Percentiles rank a stretch among this genome's conserved stretches.
Evolutionary conservation across 1,139 yeast species (phyloP).

Genomic region (Nadsonia commutata): DNA sequence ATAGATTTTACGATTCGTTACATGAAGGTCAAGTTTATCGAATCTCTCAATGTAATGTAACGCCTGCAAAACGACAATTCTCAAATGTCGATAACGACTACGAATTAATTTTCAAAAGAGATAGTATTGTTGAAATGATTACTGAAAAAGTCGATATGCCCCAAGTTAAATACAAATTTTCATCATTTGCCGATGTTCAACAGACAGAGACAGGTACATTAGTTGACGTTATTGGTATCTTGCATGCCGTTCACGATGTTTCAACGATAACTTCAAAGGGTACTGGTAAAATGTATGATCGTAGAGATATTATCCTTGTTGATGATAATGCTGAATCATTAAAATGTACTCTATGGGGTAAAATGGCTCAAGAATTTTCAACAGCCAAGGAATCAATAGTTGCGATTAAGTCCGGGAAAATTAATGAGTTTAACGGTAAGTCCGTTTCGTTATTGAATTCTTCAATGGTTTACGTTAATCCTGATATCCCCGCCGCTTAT

Average conservation of each 20-base stretch:
- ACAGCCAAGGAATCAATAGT: conserved; percentile 55
- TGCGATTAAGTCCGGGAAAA: conserved; percentile 83
- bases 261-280: conserved; percentile 78
- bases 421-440: conserved; percentile 81
- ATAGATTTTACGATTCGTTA: conserved; percentile 53
- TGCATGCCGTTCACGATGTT: conserved; percentile 60
- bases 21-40: conserved; percentile 87
- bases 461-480: conserved; percentile 63
- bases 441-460: conserved; percentile 68
- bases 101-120: conserved; percentile 72
- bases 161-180: conserved; percentile 60
- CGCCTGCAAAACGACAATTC: conserved; percentile 74
- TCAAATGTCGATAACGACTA: conserved; percentile 77
- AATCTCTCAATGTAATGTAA: conserved; percentile 67
- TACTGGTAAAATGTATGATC: conserved; percentile 77
- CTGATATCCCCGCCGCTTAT: conserved; percentile 81
- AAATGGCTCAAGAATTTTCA: conserved; percentile 42
- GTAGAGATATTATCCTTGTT: conserved; percentile 76
- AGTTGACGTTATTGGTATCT: conserved; percentile 77
- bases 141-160: conserved; percentile 64
- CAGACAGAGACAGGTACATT: conserved; percentile 55
- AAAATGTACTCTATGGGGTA: conserved; percentile 81
- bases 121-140: conserved; percentile 50
- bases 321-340: conserved; percentile 73
- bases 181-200: conserved; percentile 51